A percentile compares a stretch with the other conserved stretches of the same genome.
These are phyloP conservation scores for Amanita rubescens DNA, from an alignment of 768 basidiomycete genomes.

Conservation along the genomic window DNA sequence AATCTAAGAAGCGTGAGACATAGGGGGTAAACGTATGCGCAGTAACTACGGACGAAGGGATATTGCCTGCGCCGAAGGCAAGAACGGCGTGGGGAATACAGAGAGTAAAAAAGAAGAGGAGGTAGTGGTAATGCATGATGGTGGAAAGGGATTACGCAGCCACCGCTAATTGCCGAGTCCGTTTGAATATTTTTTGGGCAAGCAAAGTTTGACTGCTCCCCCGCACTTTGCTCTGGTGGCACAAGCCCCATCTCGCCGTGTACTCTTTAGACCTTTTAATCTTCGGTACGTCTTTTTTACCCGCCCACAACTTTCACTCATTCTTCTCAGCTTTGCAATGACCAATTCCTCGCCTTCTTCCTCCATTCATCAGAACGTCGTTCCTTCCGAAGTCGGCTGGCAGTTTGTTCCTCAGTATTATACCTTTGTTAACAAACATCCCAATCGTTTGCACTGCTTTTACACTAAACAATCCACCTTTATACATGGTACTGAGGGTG, in stretches of 20 bases:
- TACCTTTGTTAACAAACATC: conserved; percentile 97
- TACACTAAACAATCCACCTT: conserved; percentile 98
- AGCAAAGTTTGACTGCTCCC: conserved; percentile 21
- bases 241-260: conserved; percentile 20
- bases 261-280: conserved; percentile 26
- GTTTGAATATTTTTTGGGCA: conserved; percentile 25
- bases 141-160: conserved; percentile 14
- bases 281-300: conserved; percentile 22
- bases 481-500: conserved; percentile 95
- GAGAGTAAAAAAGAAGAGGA: conserved; percentile 45
- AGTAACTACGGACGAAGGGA: conserved; percentile 51
- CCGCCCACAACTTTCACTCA: conserved; percentile 9
- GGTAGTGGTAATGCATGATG: conserved; percentile 22
- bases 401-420: conserved; percentile 99
- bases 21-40: conserved; percentile 9
- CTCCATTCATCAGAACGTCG: conserved; percentile 52
- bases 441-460: conserved; percentile 95
- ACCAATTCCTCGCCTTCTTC: conserved; percentile 32
- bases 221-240: too few relatives aligned
- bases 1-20: conserved; percentile 35
- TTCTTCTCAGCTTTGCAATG: conserved; percentile 21
- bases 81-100: conserved; percentile 57
- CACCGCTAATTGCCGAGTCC: conserved; percentile 18
- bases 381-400: conserved; percentile 96
- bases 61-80: conserved; percentile 83